Base-by-base conservation (phyloP, 208 protist genomes). In the Trypanosoma boissoni region DNA sequence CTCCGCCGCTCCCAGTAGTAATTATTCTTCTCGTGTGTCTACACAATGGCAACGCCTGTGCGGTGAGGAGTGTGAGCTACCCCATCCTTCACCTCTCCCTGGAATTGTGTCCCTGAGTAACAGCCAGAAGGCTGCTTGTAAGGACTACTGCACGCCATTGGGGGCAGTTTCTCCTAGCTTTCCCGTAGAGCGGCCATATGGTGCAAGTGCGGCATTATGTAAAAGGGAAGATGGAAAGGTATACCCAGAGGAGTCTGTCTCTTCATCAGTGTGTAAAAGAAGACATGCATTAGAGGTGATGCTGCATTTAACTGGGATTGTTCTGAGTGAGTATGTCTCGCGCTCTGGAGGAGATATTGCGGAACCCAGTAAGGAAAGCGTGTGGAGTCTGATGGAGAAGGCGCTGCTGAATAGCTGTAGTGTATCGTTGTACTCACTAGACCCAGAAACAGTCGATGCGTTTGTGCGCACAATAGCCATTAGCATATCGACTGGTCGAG, bases 351-450 rank as follows among this genome's bases (percentile, higher is more conserved):
- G 23, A 14, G 49, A 61, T 52, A 56, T 70, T 5, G 37, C 63
- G 6, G 56, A 70, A 34, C 64, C 64, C 12, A 70, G 39, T 20
- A 39, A 58, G 42, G 57, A 64, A 23, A 48, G 21, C 63, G 1
- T 70, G 0, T 64, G 56, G 64, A 28, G n/a, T 56, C 36, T 70
- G 20, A 37, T 70, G 29, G 56, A 70, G 31, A 56, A 70, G 1
- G 18, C 50, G 24, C 28, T 60, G 9, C 39, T 46, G 31, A 16
- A 24, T 23, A 64, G 36, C 24, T 31, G 64, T 39, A 18, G 21
- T 26, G 14, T 26, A 18, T 24, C 50, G 12, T 28, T 56, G 29
- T 48, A 8, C 39, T 58, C 56, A 28, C 39, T 70, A 20, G 55
- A 70, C 23, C 39, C 24, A 4, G 9, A 32, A 5, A 64, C 31